Base-by-base conservation (phyloP, 805 yeast genomes). In the Wickerhamiella sorbophila region DNA sequence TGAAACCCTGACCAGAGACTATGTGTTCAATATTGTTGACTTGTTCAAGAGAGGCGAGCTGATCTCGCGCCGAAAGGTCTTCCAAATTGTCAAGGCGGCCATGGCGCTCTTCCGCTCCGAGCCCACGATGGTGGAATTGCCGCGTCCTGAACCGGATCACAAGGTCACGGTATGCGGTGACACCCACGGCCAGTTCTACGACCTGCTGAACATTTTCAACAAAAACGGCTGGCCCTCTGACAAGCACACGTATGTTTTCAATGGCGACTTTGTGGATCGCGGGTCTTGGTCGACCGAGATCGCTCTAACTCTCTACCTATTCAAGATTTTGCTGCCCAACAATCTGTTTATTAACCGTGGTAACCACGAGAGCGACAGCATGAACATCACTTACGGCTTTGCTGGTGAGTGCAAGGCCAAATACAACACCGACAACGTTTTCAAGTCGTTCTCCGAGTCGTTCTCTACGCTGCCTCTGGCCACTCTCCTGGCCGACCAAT, bases 251-350 rank as follows among this genome's bases (percentile, higher is more conserved):
- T 91, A 83, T 57, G 62, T 91, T 38, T 88, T 91, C 66, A 91
- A 91, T 55, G 98, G 98, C 35, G 98, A 91, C 62, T 88, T 91
- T 62, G 98, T 91, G 3, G 98, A 91, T 59, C 71, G 98, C 55
- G 98, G 98, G 4, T 82, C 94, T 15, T 88, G 98, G 97, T 85
- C 96, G 3, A 83, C 94, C 56, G 98, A 91, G 58, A 94, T 91
- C 37, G 95, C 95, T 1, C 63, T 91, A 37, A 66, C 80, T 24
- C 69, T 84, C 34, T 86, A 82, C 58, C 69, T 78, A 10, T 71
- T 83, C 60, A 91, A 91, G 62, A 66, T 86, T 29, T 60, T 79
- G 27, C 79, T 71, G 54, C 98, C 98, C 14, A 54, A 63, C 2
- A 68, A 71, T 36, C 60, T 88, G 36, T 86, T 64, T 61, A 59